Evolutionary conservation across 75 land plant species (phyloP).

Genomic region (Gnetum montanum): DNA sequence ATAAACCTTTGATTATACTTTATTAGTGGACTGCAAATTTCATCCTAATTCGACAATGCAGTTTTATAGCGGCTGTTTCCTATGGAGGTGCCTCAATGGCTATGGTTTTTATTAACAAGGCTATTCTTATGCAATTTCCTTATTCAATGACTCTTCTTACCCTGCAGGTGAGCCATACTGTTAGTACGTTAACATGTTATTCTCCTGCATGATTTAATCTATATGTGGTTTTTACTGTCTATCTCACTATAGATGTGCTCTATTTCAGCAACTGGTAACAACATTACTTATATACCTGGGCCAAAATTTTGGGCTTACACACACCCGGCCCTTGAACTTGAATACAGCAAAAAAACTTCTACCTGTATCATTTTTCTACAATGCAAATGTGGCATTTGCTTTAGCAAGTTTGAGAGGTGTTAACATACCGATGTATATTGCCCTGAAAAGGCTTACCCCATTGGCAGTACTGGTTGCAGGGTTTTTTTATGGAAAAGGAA

Average conservation of each 20-base stretch:
- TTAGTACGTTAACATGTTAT: no score
- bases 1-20: no score
- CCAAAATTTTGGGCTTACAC: slow-evolving; percentile 39
- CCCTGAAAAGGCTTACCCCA: slow-evolving; percentile 91
- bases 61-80: slow-evolving; percentile 71
- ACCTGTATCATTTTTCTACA: slow-evolving; percentile 86
- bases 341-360: slow-evolving; percentile 65
- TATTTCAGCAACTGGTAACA: slow-evolving; percentile 73
- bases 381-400: slow-evolving; percentile 98
- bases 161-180: slow-evolving; percentile 47
- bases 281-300: slow-evolving; percentile 59
- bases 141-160: slow-evolving; percentile 88
- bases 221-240: no score
- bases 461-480: slow-evolving; percentile 80
- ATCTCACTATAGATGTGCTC: no score
- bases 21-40: no score
- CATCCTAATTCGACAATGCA: no score
- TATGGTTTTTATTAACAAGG: slow-evolving; percentile 92
- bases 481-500: slow-evolving; percentile 62
- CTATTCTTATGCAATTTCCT: slow-evolving; percentile 66
- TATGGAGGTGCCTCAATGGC: slow-evolving; percentile 91
- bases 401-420: slow-evolving; percentile 91
- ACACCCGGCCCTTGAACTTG: slow-evolving; percentile 28
- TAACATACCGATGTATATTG: slow-evolving; percentile 97
- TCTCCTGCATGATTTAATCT: no score